Base-by-base conservation (phyloP, 1,284 basidiomycete species). In the Fistulinella cinereoalba region DNA sequence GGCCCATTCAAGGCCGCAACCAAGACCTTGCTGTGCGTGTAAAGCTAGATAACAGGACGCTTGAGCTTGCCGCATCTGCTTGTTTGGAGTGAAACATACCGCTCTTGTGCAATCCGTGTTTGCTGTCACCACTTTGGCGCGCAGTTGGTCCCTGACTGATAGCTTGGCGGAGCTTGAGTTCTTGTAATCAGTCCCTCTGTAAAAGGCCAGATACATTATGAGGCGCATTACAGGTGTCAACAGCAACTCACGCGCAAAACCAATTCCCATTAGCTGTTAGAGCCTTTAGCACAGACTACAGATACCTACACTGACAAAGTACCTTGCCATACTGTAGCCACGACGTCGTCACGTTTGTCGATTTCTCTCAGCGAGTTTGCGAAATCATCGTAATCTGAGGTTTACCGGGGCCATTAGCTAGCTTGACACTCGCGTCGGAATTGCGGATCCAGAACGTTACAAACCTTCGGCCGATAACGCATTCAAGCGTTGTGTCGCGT, bases 1-100 rank as follows among this genome's bases (percentile, higher is more conserved):
- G 85, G 85, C 0, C 84, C 84, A 54, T 87, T 85, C 15, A 87
- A 55, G 19, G 82, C 83, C 23, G 82, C 83, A 22, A 87, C 76
- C 16, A 81, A 62, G 24, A 86, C 69, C 61, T 87, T 87, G 53
- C 70, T 73, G 53, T 87, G 84, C 1, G 73, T 74, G 53, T 81
- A 82, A 15, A 87, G 61, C 85, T 87, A 46, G 11, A 41, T n/a
- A 37, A 15, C 21, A 18, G 32, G 45, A 44, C 9, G 18, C 7
- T n/a, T 22, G 12, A 19, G 6, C 15, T 5, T 9, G n/a, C n/a
- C 15, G 29, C 7, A 16, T 16, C 13, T 31, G 15, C 6, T 6
- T 16, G 15, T n/a, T 31, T 43, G 16, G 18, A n/a, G 27, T 10
- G 12, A 13, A 44, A 44, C 78, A 51, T 61, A 85, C 84, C 15